These are phyloP conservation scores for Artomyces pyxidatus DNA, from an alignment of 768 basidiomycete genomes.

Conservation along the genomic window DNA sequence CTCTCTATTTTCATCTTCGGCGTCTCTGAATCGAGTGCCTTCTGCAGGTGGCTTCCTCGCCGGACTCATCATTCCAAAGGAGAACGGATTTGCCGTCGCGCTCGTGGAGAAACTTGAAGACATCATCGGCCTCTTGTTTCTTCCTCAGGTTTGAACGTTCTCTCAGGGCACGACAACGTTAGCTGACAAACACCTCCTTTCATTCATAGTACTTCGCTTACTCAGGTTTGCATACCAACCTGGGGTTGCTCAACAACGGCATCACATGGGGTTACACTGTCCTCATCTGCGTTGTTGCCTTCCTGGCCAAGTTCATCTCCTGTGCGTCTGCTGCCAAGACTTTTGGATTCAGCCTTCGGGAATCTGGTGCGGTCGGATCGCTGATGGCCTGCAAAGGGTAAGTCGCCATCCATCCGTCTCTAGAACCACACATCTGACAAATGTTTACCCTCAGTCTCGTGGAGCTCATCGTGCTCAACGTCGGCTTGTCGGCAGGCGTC, in stretches of 20 bases:
- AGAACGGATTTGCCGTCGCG: constrained; percentile 73
- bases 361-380: constrained; percentile 74
- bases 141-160: constrained; percentile 55
- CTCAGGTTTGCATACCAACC: constrained; percentile 73
- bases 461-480: constrained; percentile 88
- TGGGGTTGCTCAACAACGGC: constrained; percentile 68
- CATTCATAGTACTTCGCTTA: constrained; percentile 83
- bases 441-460: constrained; percentile 59
- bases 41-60: constrained; percentile 68
- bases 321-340: constrained; percentile 52
- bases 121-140: constrained; percentile 64
- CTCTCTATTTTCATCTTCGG: constrained; percentile 1
- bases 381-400: constrained; percentile 91
- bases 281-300: constrained; percentile 66
- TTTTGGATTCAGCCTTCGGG: constrained; percentile 64
- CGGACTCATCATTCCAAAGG: constrained; percentile 75
- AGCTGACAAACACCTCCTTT: constrained; percentile 7
- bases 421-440: too few relatives aligned
- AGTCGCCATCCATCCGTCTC: constrained; percentile 15
- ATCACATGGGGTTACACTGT: constrained; percentile 78
- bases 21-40: neutral
- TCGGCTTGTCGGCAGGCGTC: constrained; percentile 65
- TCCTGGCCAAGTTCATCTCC: constrained; percentile 70
- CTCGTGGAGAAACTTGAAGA: constrained; percentile 85
- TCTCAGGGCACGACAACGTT: constrained; percentile 8